Evolutionary conservation across 2,329 filamentous ascomycete species (phyloP), one percentile per base, ranked within the genome.

Genomic region (Ascomycota sp.): DNA sequence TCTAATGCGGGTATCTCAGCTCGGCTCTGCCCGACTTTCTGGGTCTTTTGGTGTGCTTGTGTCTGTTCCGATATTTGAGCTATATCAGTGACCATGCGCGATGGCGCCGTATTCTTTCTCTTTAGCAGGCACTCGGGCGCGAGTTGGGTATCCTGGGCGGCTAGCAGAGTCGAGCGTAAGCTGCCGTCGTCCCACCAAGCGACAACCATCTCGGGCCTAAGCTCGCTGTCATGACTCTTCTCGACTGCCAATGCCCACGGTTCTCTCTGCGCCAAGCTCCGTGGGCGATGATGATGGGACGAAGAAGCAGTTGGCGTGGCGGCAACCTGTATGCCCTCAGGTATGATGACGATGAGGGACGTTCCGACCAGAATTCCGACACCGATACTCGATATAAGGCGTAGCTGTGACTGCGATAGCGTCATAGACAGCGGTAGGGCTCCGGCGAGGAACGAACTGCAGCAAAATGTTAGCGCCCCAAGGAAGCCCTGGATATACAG

Each of bases 361-460:
- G 89, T 95, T 23, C 89, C 89, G 11, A 98, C 85, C 7, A 98
- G 62, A 30, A 98, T 78, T 27, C 89, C 89, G 51, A 93, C 82
- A 31, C 89, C 89, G 48, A 95, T 69, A 33, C 83, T 85, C 15
- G 86, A 91, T 47, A 95, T 79, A 29, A 93, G 60, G 46, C 86
- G 76, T 33, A 95, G 60, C 51, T 93, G 82, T 26, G 82, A 80
- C 35, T 78, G 73, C 20, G 85, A 86, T 19, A 98, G 66, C 33
- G 75, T 70, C 61, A 98, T 80, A 33, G 82, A 85, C 30, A 98
- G 63, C 23, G 89, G 89, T 39, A 98, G 62, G 40, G 82, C 77
- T 53, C 89, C 89, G 41, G 86, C 85, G 32, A 93, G 66, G 51
- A 95, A 94, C 34, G 89, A 95, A 44, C 86, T 94, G 23, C 17